Evolutionary conservation across 2,329 filamentous ascomycete genomes (phyloP), one percentile per base, ranked within the genome.

Genomic region (Delphinella strobiligena): DNA sequence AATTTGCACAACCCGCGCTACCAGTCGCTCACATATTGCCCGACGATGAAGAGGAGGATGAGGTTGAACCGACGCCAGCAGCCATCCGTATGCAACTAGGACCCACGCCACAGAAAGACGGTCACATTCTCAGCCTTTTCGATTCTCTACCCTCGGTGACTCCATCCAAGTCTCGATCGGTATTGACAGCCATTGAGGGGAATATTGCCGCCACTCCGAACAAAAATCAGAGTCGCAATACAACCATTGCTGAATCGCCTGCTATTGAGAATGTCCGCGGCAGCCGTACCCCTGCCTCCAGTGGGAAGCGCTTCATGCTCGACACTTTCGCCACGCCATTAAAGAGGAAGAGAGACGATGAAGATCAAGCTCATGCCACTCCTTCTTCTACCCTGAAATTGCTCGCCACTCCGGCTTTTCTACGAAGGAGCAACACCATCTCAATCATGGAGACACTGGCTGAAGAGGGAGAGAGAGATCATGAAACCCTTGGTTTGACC

Each of bases 21-120:
- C 10, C 11, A 15, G 2, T 29, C 8, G 12, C 24, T 8, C 34
- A 41, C 7, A 7, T 12, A 27, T 12, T 27, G 12, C 7, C 22
- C 7, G 31, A 33, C n/a, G 31, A 33, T 5, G 31, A 33, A 17
- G 31, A 33, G 27, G 36, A 42, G 5, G 36, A 67, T 48, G 49
- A 60, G 45, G 47, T 56, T 18, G 60, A 60, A 38, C 53, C 43
- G 15, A 58, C 48, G 31, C 54, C 49, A 19, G 54, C 56, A 17
- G 52, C 49, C 39, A 53, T 61, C 7, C 48, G 53, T 12, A 47
- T 45, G 19, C 53, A 49, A 7, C 47, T 91, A 45, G 82, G 82
- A 2, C 84, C 84, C 1, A 91, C 84, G 10, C 84, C 84, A 3
- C 84, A 89, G 52, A 76, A 78, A 45, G 81, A 89, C 55, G 84